These are phyloP conservation scores for Circinella umbellata DNA, from an alignment of 371 early-diverging fungal genomes.

Conservation along the genomic window DNA sequence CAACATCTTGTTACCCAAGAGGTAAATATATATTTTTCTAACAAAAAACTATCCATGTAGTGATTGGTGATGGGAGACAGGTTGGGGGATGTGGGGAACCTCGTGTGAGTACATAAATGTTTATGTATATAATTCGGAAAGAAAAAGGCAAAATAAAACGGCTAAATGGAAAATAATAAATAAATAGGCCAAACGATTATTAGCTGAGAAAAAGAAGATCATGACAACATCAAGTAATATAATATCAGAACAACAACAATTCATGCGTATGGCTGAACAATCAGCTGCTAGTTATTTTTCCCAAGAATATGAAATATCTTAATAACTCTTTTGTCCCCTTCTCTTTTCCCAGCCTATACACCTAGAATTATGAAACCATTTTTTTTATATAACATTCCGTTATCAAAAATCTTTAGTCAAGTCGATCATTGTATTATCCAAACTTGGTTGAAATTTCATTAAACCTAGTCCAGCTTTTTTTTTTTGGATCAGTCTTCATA, in stretches of 20 bases:
- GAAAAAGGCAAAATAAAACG: not conserved
- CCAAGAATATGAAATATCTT: constrained; percentile 20
- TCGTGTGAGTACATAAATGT: too few species aligned
- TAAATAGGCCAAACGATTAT: constrained; percentile 8
- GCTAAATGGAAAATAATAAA: constrained; percentile 7
- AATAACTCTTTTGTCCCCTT: not conserved
- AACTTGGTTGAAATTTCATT: too few species aligned
- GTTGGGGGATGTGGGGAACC: not conserved
- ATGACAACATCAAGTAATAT: not conserved
- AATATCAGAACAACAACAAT: not conserved
- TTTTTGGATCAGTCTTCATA: too few species aligned
- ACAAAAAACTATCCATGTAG: too few species aligned
- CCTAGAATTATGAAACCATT: not conserved
- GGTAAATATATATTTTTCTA: not conserved
- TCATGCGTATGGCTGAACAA: constrained; percentile 19
- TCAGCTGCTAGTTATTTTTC: constrained; percentile 22
- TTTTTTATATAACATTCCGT: not conserved
- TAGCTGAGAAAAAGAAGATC: not conserved
- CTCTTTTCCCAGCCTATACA: not conserved
- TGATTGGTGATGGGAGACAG: too few species aligned
- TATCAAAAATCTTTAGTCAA: too few species aligned
- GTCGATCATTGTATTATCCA: too few species aligned
- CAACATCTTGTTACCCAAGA: constrained; percentile 8
- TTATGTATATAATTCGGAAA: not conserved
- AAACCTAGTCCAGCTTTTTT: too few species aligned